phyloP scores from a whole-genome alignment of 73 alveolate species.

The Paramecium primaurelia region DNA sequence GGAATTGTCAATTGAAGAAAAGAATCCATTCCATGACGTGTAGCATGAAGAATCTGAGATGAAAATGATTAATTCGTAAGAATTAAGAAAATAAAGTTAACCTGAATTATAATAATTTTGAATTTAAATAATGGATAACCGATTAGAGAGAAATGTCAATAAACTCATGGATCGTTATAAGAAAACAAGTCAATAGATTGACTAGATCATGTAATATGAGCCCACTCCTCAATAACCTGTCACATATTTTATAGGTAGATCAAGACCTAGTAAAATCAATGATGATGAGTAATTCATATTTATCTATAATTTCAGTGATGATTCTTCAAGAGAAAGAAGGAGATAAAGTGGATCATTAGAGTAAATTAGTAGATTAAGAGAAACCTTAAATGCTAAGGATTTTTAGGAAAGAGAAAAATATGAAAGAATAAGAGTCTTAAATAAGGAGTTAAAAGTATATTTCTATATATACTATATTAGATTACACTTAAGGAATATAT shows the following conservation, averaged over 20 bases:
- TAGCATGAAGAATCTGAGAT: background rate
- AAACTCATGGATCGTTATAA: constrained; percentile 21
- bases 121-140: constrained; percentile 38
- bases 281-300: constrained; percentile 19
- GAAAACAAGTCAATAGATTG: constrained; percentile 29
- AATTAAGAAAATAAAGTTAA: background rate
- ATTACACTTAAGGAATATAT: constrained; percentile 39
- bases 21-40: background rate
- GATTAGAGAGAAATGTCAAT: constrained; percentile 34
- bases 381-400: constrained; percentile 32
- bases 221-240: constrained; percentile 13
- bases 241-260: background rate
- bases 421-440: constrained; percentile 21
- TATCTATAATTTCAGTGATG: background rate
- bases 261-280: background rate
- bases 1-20: background rate
- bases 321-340: constrained; percentile 18
- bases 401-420: constrained; percentile 40
- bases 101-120: background rate
- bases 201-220: constrained; percentile 16
- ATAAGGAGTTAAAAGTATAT: constrained; percentile 11
- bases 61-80: constrained; percentile 28
- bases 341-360: constrained; percentile 41
- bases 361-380: constrained; percentile 31
- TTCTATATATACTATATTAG: background rate